Conservation (phyloP, 805 yeast genomes). For the Wickerhamiella shivajii region DNA sequence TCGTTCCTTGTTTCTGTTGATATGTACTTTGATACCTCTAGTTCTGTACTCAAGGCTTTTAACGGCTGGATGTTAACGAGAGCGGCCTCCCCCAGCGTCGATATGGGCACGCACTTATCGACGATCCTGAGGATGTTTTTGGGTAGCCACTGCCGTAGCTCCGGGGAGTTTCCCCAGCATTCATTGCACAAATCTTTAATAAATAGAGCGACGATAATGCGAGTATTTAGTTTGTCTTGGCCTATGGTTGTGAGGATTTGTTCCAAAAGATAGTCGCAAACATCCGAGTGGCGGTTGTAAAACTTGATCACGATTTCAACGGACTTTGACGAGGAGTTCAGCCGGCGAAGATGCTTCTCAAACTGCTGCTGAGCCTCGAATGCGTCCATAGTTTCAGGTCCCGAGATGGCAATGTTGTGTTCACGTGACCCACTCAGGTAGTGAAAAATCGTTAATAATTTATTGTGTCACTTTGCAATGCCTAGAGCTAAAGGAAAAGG, state of each 20-base stretch:
- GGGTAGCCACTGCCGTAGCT: slow-evolving; percentile 2
- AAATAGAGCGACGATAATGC: slow-evolving; percentile 55
- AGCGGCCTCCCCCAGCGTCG: slow-evolving; percentile 15
- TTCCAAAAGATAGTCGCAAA: slow-evolving; percentile 54
- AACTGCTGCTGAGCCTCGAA: slow-evolving; percentile 75
- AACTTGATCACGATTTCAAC: slow-evolving; percentile 20
- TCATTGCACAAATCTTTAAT: slow-evolving; percentile 40
- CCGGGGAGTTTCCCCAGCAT: slow-evolving; percentile 1
- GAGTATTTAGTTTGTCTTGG: slow-evolving; percentile 33
- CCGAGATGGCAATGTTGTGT: too few species aligned
- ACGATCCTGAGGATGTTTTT: slow-evolving; percentile 11
- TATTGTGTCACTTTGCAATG: too few species aligned
- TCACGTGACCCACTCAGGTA: too few species aligned
- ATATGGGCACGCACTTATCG: slow-evolving; percentile 18
- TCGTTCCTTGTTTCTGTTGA: neutral
- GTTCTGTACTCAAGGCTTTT: neutral
- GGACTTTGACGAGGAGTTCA: slow-evolving; percentile 41
- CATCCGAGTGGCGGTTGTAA: slow-evolving; percentile 30
- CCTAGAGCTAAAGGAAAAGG: slow-evolving; percentile 67
- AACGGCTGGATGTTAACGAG: slow-evolving; percentile 17
- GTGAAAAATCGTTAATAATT: too few species aligned
- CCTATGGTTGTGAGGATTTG: slow-evolving; percentile 48
- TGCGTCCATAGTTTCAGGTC: slow-evolving; percentile 71
- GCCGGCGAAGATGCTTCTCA: slow-evolving; percentile 43
- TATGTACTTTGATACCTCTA: too few species aligned